Evolutionary conservation across 768 basidiomycete genomes (phyloP).

Genomic region (Harrya chromipes): DNA sequence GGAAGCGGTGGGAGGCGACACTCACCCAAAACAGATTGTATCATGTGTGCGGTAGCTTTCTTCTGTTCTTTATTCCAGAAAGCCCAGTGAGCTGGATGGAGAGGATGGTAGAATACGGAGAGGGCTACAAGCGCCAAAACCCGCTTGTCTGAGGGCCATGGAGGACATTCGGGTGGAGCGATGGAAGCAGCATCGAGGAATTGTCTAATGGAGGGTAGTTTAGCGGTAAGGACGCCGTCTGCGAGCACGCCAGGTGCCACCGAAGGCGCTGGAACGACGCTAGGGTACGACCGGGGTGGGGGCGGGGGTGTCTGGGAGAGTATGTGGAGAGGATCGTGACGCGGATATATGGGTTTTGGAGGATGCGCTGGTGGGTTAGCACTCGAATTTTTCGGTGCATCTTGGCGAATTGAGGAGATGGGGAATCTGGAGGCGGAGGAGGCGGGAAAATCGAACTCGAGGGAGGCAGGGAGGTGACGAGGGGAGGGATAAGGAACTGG

Average conservation of each 20-base stretch:
- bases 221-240: constrained; percentile 43
- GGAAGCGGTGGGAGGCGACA: constrained; percentile 10
- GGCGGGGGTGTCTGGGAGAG: constrained; percentile 22
- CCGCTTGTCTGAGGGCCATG: constrained; percentile 37
- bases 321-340: constrained; percentile 32
- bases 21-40: constrained; percentile 55
- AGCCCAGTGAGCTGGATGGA: constrained; percentile 58
- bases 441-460: constrained; percentile 25
- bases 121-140: constrained; percentile 60
- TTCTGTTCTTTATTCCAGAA: constrained; percentile 58
- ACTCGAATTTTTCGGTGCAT: constrained; percentile 19
- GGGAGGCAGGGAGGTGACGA: constrained; percentile 10
- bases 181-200: constrained; percentile 43
- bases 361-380: constrained; percentile 22
- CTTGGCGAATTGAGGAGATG: constrained; percentile 38
- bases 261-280: constrained; percentile 18
- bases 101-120: constrained; percentile 51
- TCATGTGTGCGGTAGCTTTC: constrained; percentile 45
- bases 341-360: constrained; percentile 27
- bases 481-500: constrained; percentile 10
- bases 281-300: constrained; percentile 21
- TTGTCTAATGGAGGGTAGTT: constrained; percentile 45
- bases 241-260: constrained; percentile 37
- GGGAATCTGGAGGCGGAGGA: constrained; percentile 30
- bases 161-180: constrained; percentile 40